A percentile compares a stretch with the other conserved stretches of the same genome.
Evolutionary conservation across 2,329 filamentous ascomycete species (phyloP).

Genomic region (Xylariales sp.): DNA sequence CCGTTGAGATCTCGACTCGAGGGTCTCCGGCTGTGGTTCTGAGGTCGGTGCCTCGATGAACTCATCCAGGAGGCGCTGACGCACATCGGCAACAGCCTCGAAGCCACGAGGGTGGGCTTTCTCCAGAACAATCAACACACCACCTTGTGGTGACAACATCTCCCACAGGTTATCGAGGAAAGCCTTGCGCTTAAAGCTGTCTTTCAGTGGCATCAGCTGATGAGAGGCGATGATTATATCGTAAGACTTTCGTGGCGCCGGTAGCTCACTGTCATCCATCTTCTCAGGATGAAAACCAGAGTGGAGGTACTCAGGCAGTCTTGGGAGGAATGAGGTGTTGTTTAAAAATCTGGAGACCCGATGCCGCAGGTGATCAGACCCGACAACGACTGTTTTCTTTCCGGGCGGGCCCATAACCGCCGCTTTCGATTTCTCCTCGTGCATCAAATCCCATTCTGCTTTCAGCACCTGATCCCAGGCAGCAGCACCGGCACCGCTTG

Average conservation of each 20-base stretch:
- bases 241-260: slow-evolving; percentile 68
- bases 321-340: slow-evolving; percentile 87
- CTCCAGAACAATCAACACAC: slow-evolving; percentile 81
- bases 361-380: slow-evolving; percentile 68
- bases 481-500: slow-evolving; percentile 66
- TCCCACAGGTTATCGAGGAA: slow-evolving; percentile 88
- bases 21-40: slow-evolving; percentile 30
- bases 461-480: slow-evolving; percentile 75
- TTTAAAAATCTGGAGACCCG: slow-evolving; percentile 74
- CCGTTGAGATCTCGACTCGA: slow-evolving; percentile 33
- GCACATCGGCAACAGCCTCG: slow-evolving; percentile 82
- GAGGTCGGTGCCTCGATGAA: slow-evolving; percentile 41
- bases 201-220: slow-evolving; percentile 68
- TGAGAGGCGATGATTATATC: slow-evolving; percentile 91
- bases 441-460: slow-evolving; percentile 76
- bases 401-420: slow-evolving; percentile 50
- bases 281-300: slow-evolving; percentile 54
- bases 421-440: slow-evolving; percentile 37
- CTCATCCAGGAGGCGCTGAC: slow-evolving; percentile 71
- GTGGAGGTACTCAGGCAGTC: slow-evolving; percentile 81
- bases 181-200: slow-evolving; percentile 72
- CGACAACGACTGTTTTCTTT: slow-evolving; percentile 77
- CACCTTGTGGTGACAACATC: slow-evolving; percentile 76
- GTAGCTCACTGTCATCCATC: slow-evolving; percentile 52
- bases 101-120: slow-evolving; percentile 91